Evolutionary conservation across 2,329 filamentous ascomycete species (phyloP), one percentile per base, ranked within the genome.

Genomic region (Aspergillus persii): DNA sequence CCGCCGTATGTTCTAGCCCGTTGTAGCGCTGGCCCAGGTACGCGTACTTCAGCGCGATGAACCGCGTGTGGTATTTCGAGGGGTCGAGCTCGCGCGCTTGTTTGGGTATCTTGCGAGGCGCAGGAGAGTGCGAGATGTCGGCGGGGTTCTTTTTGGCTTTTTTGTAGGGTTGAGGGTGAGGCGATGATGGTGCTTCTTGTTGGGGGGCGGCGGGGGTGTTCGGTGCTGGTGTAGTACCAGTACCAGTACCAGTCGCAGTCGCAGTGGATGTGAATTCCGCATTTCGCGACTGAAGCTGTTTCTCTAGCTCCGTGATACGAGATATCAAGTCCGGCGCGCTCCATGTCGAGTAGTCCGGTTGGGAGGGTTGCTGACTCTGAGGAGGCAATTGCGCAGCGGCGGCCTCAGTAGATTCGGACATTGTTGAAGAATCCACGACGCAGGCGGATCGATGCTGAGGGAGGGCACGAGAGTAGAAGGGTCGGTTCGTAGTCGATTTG

Each of bases 21-120:
- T 95, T 94, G 76, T 98, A 99, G 57, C 86, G 85, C 73, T 91
- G 90, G 50, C 95, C 95, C 39, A 98, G 79, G 74, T 99, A 99
- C 44, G 95, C 93, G 63, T 99, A 87, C 75, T 97, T 98, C 60
- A 99, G 80, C 7, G 94, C 95, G 63, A 99, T 90, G 61, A 89
- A 86, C 50, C 95, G 86, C 1, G 92, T 96, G 39, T 86, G 84
- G 75, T 97, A 96, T 71, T 87, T 89, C 12, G 86, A 87, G 0
- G 91, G 86, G 72, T 98, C 91, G 69, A 96, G 88, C 54, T 80
- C 80, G 62, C 82, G 79, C 61, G 69, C 66, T 63, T 77, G 81
- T 67, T 84, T 72, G 59, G 71, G 60, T 26, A 71, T 66, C n/a
- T 76, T 74, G 54, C 56, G 54, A 7, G 60, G 58, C 39, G 61